A percentile compares a stretch with the other conserved stretches of the same genome.
These are phyloP conservation scores for Teratosphaeria epicoccoides DNA, from an alignment of 2,329 filamentous ascomycete genomes.

Conservation along the genomic window DNA sequence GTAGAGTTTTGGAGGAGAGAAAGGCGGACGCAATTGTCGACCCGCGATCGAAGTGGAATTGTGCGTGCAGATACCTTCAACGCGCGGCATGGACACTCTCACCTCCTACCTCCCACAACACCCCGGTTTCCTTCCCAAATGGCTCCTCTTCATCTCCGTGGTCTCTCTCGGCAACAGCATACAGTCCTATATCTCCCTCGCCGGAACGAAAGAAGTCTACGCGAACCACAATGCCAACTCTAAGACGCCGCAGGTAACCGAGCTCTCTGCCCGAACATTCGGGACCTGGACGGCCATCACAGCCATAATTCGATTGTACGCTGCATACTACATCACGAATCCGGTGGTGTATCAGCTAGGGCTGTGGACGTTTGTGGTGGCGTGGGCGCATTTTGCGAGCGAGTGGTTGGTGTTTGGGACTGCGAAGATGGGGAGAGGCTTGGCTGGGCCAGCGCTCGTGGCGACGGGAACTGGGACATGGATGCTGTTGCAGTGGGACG, in stretches of 20 bases:
- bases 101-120: conserved; percentile 33
- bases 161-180: conserved; percentile 75
- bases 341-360: conserved; percentile 67
- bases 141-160: conserved; percentile 61
- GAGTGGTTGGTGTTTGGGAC: conserved; percentile 76
- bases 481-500: conserved; percentile 54
- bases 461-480: conserved; percentile 46
- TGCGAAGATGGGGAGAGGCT: conserved; percentile 51
- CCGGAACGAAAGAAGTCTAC: conserved; percentile 83
- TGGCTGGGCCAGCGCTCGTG: conserved; percentile 50
- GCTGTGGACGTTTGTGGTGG: conserved; percentile 70
- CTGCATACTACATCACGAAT: conserved; percentile 69
- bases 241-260: conserved; percentile 45
- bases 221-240: conserved; percentile 42
- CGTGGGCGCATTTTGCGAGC: conserved; percentile 64
- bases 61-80: neutral
- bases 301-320: conserved; percentile 66
- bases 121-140: conserved; percentile 50
- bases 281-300: conserved; percentile 80
- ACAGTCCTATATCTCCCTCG: conserved; percentile 69
- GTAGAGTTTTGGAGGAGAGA: neutral
- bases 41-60: too few species aligned
- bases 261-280: conserved; percentile 68
- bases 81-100: conserved; percentile 9
- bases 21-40: too few species aligned